Conservation (phyloP, 2,329 filamentous ascomycete species). For the Phialocephala subalpina region DNA sequence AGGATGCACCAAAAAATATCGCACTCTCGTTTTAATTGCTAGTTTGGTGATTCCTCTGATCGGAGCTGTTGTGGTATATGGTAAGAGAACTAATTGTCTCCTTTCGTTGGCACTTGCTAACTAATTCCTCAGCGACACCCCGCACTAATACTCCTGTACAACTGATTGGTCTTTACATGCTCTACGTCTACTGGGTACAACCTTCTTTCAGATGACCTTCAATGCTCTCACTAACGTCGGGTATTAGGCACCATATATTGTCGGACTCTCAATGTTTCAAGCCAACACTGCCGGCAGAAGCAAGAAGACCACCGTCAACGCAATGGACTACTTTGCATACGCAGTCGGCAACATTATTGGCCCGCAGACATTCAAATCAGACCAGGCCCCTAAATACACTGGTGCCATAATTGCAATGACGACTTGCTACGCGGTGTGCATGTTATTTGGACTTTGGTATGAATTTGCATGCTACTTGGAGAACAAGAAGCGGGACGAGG, state of each 20-base stretch:
- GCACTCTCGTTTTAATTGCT: too few relatives aligned
- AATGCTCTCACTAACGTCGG: neutral
- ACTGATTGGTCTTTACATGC: too few relatives aligned
- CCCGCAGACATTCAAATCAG: neutral
- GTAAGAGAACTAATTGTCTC: too few relatives aligned
- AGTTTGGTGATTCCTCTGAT: too few relatives aligned
- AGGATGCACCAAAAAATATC: too few relatives aligned
- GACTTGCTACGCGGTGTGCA: neutral
- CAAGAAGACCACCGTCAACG: neutral
- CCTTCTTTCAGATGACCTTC: neutral
- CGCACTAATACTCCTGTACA: too few relatives aligned
- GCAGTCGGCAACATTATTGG: neutral
- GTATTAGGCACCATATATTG: neutral
- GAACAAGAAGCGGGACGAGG: neutral
- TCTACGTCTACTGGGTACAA: too few relatives aligned
- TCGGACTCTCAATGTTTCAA: neutral
- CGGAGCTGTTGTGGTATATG: too few relatives aligned
- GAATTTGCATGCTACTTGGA: neutral
- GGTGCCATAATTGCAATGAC: neutral
- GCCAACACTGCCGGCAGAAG: neutral
- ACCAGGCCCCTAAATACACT: neutral
- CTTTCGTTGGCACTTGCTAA: too few relatives aligned
- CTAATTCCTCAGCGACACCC: too few relatives aligned
- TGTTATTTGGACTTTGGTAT: neutral
- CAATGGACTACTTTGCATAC: neutral